Evolutionary conservation across 495 filamentous ascomycete genomes (phyloP).

Genomic region (Hyaloscypha bicolor): DNA sequence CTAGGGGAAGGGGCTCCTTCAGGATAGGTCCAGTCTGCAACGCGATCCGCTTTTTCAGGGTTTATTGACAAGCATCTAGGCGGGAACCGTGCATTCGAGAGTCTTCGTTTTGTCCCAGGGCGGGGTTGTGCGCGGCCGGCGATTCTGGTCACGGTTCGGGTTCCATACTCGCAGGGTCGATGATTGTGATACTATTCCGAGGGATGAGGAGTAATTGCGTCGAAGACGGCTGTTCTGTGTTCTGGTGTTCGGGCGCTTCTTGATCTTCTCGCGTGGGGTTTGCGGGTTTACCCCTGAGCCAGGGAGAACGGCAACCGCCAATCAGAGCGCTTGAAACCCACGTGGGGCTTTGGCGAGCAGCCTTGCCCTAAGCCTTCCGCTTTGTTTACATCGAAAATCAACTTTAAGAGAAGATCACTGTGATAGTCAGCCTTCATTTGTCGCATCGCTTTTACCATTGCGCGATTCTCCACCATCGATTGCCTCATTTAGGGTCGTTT

Average conservation of each 20-base stretch:
- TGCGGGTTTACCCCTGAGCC: neutral
- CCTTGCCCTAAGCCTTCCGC: slow-evolving; percentile 8
- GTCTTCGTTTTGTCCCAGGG: neutral
- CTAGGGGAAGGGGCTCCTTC: neutral
- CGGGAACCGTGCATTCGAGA: neutral
- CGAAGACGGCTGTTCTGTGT: neutral
- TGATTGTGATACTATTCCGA: neutral
- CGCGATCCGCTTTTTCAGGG: slow-evolving; percentile 17
- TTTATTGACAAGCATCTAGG: neutral
- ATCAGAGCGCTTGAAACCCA: neutral
- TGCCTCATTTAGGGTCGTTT: neutral
- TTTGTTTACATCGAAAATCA: slow-evolving; percentile 8
- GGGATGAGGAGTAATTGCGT: neutral
- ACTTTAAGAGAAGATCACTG: neutral
- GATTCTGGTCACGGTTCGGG: neutral
- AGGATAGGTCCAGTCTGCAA: slow-evolving; percentile 11
- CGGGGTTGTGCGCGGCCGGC: neutral
- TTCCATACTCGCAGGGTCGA: neutral
- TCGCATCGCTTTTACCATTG: neutral
- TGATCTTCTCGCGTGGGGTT: neutral
- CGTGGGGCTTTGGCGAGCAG: slow-evolving; percentile 4
- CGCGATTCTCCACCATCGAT: neutral
- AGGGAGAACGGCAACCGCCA: neutral
- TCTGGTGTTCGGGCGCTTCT: neutral
- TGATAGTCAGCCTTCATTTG: neutral